A percentile compares a stretch with the other conserved stretches of the same genome.
Evolutionary conservation across 306 rosid genomes (phyloP).

Genomic region (Rosa multiflora): DNA sequence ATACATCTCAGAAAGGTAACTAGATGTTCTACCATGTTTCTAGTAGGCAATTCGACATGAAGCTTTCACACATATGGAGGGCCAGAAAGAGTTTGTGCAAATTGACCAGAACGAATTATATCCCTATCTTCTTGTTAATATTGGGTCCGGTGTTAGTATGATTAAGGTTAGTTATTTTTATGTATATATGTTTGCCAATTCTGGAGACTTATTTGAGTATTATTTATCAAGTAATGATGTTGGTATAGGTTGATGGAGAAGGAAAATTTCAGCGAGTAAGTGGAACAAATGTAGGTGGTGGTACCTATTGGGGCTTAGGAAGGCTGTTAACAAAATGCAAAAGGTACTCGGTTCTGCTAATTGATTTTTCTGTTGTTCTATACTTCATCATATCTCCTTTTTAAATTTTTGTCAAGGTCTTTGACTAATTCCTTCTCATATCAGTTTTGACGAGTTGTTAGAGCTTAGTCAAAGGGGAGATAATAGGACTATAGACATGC

Average conservation of each 20-base stretch:
- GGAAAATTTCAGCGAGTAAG: conserved; percentile 94
- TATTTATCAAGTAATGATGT: conserved; percentile 13
- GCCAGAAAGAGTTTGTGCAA: conserved; percentile 91
- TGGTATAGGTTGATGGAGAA: conserved; percentile 86
- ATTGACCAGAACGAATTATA: conserved; percentile 86
- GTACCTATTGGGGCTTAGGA: conserved; percentile 99
- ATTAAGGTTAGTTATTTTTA: conserved; percentile 63
- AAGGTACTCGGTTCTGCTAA: conserved; percentile 41
- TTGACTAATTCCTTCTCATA: conserved; percentile 33
- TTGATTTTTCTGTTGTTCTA: conserved; percentile 17
- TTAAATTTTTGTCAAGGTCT: conserved; percentile 24
- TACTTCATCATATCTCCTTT: conserved; percentile 15
- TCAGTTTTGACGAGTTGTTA: conserved; percentile 93
- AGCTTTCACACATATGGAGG: conserved; percentile 99
- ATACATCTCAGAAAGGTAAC: conserved; percentile 29
- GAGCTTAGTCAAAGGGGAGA: conserved; percentile 98
- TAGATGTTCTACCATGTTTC: conserved; percentile 46
- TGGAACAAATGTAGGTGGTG: conserved; percentile 99
- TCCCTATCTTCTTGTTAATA: conserved; percentile 95
- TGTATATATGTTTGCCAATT: conserved; percentile 20
- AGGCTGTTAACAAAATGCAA: conserved; percentile 94
- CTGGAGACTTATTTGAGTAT: conserved; percentile 22
- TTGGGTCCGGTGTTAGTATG: conserved; percentile 99
- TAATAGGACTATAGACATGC: conserved; percentile 92
- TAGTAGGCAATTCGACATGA: conserved; percentile 99